Base-by-base conservation (phyloP, 2,329 filamentous ascomycete species). In the Blastomyces parvus region DNA sequence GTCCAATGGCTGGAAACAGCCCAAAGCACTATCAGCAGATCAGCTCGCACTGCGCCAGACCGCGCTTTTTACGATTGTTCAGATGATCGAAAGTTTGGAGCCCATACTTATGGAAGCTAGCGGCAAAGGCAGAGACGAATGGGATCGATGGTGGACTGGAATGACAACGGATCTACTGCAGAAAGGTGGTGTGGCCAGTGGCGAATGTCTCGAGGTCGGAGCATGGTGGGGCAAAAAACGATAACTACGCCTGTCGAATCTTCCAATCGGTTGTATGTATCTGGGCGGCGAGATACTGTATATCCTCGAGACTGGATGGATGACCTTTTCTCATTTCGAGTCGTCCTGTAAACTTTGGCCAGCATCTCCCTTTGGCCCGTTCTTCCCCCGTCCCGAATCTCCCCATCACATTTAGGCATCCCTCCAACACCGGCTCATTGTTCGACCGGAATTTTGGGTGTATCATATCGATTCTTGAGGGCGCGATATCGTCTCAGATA, bases 401-500 rank as follows among this genome's bases (percentile, higher is more conserved):
- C 25, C n/a, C 48, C 30, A 36, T 22, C 2, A 42, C 33, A 36
- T 27, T 30, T 66, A 67, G 14, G 6, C 56, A 46, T 38, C 46
- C 22, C 60, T 48, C 30, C 33, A 56, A 65, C 63, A 68, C 63
- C 64, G 64, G 63, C 63, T 68, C 67, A 64, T 46, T 61, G 65
- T 64, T 57, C 63, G 62, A 57, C 36, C 36, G 46, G 50, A 6
- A 62, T 59, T 69, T 74, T 70, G 76, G 68, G 68, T 65, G 67
- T 75, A 67, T 86, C 83, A 78, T 97, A 97, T 73, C 90, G 83
- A 78, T 94, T 88, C 71, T 88, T 87, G 71, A 97, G 78, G 33
- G 90, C 86, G 69, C 93, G 87, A 79, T 97, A 97, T 74, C 89
- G 85, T 80, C 95, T 96, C 70, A 97, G 81, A 79, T 94, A 96